Base-by-base conservation (phyloP, 352 stramenopile genomes). In the Globisporangium acanthophoron region DNA sequence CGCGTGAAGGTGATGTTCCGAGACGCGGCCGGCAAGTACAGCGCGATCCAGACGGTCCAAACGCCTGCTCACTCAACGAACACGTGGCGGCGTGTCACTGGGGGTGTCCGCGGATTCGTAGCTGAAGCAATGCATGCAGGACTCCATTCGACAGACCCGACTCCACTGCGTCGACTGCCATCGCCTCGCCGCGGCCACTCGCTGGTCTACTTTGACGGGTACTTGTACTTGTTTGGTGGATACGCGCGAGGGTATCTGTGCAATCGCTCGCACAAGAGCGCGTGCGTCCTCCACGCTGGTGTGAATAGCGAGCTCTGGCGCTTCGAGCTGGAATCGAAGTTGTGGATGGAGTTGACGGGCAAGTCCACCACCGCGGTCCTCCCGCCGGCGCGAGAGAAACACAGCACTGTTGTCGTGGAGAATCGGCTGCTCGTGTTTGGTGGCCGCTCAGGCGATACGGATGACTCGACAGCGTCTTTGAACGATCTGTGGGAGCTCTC, bases 231-330 rank as follows among this genome's bases (percentile, higher is more conserved):
- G 29, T 92, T 90, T 67, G 81, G 81, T 29, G 81, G 81, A 5
- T 73, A 75, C 20, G 68, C 66, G 4, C 67, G 64, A n/a, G 83
- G 81, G 2, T 90, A 88, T 49, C 57, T 68, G 16, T 90, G 81
- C 65, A 83, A 79, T 39, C 61, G 55, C 46, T 74, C 58, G 0
- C 68, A 74, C 45, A 87, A 80, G 29, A 52, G 63, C 1, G 68
- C 68, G 9, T 92, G 81, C 45, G 45, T 75, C 20, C 44, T 71
- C 3, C 52, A 63, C 18, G 40, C 49, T 15, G 70, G 64, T 1
- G 64, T 88, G 16, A 87, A 66, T n/a, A 88, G 85, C 56, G 79
- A 92, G 47, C 70, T 92, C 1, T 92, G 79, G 81, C 72, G 77
- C 8, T 88, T 85, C 48, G 72, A 92, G 54, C 52, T 77, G 1